Conservation (phyloP, 2,329 filamentous ascomycete species). For the Pezicula neosporulosa region DNA sequence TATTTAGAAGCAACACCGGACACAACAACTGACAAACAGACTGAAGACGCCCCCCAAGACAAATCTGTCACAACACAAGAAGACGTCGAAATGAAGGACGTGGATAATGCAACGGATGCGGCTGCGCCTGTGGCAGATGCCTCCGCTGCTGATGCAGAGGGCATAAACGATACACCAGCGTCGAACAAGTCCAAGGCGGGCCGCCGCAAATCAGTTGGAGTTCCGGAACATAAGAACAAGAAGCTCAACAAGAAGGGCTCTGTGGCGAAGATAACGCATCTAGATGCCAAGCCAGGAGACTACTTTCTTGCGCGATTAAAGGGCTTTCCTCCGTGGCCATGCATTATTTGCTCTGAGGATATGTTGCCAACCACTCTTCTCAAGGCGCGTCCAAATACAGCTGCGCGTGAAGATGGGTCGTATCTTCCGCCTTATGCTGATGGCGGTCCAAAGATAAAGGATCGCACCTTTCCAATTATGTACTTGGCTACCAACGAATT, state of each 20-base stretch:
- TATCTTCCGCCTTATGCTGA: slow-evolving; percentile 86
- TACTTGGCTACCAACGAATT: slow-evolving; percentile 95
- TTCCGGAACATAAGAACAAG: slow-evolving; percentile 68
- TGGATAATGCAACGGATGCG: slow-evolving; percentile 18
- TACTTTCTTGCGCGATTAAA: slow-evolving; percentile 92
- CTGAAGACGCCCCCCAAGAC: slow-evolving; percentile 15
- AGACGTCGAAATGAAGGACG: slow-evolving; percentile 30
- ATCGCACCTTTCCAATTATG: slow-evolving; percentile 92
- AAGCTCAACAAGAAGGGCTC: slow-evolving; percentile 85
- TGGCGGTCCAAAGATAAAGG: slow-evolving; percentile 78
- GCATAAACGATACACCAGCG: slow-evolving; percentile 27
- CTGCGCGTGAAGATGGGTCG: slow-evolving; percentile 75
- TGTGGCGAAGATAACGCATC: slow-evolving; percentile 64
- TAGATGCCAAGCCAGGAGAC: slow-evolving; percentile 85
- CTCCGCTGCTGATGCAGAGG: slow-evolving; percentile 20
- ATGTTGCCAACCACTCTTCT: slow-evolving; percentile 84
- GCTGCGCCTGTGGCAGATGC: slow-evolving; percentile 13
- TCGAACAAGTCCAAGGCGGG: slow-evolving; percentile 42
- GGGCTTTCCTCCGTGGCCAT: slow-evolving; percentile 92
- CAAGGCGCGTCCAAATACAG: slow-evolving; percentile 77
- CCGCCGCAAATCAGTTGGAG: slow-evolving; percentile 70
- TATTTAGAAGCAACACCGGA: slow-evolving; percentile 15
- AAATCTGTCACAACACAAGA: slow-evolving; percentile 17
- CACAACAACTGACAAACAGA: slow-evolving; percentile 18
- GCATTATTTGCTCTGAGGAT: slow-evolving; percentile 88